These are phyloP conservation scores for Thinopyrum elongatum DNA, from an alignment of 176 grass and related monocot species.

Conservation along the genomic window DNA sequence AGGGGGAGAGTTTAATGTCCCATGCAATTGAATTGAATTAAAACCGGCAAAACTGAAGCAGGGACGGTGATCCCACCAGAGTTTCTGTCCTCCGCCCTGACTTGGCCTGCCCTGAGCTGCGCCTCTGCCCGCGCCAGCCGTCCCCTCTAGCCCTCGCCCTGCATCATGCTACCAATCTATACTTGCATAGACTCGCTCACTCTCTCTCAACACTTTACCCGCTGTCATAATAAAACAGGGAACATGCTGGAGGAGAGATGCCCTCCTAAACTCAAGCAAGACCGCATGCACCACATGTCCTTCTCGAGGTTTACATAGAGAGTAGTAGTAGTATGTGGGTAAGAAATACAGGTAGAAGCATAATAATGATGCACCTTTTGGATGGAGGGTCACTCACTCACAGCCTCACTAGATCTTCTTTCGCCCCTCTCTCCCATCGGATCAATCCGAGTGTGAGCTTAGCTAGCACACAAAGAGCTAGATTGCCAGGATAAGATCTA, in stretches of 20 bases:
- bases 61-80: slow-evolving; percentile 34
- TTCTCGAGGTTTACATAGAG: slow-evolving; percentile 9
- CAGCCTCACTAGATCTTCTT: slow-evolving; percentile 28
- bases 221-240: neutral
- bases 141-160: neutral
- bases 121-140: slow-evolving; percentile 28
- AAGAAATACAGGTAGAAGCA: neutral
- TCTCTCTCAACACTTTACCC: neutral
- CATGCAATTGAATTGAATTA: slow-evolving; percentile 28
- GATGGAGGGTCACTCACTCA: neutral
- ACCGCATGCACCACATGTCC: slow-evolving; percentile 16
- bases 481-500: slow-evolving; percentile 63
- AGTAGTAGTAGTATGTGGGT: neutral
- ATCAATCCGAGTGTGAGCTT: slow-evolving; percentile 25
- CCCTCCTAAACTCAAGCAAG: neutral
- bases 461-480: slow-evolving; percentile 45
- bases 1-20: slow-evolving; percentile 29
- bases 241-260: neutral
- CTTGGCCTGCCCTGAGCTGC: slow-evolving; percentile 9
- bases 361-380: slow-evolving; percentile 20
- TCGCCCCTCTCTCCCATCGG: neutral
- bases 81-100: slow-evolving; percentile 44
- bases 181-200: neutral
- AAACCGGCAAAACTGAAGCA: slow-evolving; percentile 17
- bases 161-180: slow-evolving; percentile 52